Evolutionary conservation across 345 rosid genomes (phyloP).

Genomic region (Chamaenerion angustifolium): DNA sequence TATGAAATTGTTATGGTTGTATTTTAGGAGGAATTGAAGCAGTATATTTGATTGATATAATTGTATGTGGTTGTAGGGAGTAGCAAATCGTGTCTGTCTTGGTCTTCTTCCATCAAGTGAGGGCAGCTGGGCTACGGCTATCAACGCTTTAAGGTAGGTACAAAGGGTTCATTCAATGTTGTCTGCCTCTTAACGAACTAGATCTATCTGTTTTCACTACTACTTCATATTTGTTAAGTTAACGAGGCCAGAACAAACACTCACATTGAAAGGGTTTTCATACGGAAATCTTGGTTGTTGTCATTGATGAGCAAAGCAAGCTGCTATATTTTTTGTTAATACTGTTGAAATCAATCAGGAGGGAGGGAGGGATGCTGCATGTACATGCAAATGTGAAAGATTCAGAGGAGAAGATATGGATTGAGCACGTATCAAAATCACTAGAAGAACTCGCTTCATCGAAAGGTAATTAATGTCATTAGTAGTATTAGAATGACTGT

Average conservation of each 20-base stretch:
- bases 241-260: too few relatives aligned
- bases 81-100: constrained; percentile 82
- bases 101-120: constrained; percentile 90
- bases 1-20: too few relatives aligned
- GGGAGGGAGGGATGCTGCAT: constrained; percentile 69
- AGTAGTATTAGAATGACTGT: too few relatives aligned
- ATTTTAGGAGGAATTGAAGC: neutral
- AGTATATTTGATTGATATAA: too few relatives aligned
- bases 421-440: constrained; percentile 34
- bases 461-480: constrained; percentile 37
- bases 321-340: neutral
- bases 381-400: constrained; percentile 87
- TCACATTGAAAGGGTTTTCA: too few relatives aligned
- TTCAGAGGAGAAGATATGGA: constrained; percentile 49
- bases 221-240: too few relatives aligned
- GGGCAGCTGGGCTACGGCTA: constrained; percentile 79
- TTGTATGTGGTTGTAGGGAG: constrained; percentile 32
- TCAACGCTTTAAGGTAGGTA: constrained; percentile 62
- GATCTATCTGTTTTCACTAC: too few relatives aligned
- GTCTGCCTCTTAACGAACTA: too few relatives aligned
- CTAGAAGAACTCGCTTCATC: constrained; percentile 45
- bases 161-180: too few relatives aligned
- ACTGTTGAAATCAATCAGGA: constrained; percentile 22
- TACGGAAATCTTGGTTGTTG: too few relatives aligned
- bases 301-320: too few relatives aligned